Evolutionary conservation across 2,329 filamentous ascomycete species (phyloP).

Genomic region (Phoma sp.): DNA sequence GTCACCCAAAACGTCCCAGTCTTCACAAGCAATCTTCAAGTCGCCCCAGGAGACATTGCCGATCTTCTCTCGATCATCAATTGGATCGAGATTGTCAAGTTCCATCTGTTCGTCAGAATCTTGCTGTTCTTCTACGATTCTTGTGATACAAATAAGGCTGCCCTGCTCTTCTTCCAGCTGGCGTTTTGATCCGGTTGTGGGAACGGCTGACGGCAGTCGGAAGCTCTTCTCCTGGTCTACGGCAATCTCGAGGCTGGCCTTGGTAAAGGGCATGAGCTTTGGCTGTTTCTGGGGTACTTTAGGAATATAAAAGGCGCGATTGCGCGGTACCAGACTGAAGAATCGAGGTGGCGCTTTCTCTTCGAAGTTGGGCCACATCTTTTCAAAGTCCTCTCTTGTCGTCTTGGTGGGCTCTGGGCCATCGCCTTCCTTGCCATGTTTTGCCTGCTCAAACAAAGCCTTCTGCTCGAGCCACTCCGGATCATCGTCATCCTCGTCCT

Average conservation of each 20-base stretch:
- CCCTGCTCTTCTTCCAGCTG: constrained; percentile 62
- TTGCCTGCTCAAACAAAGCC: constrained; percentile 40
- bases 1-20: constrained; percentile 72
- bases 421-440: constrained; percentile 49
- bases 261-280: constrained; percentile 83
- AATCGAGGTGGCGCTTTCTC: constrained; percentile 78
- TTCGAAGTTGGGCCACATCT: constrained; percentile 82
- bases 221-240: constrained; percentile 88
- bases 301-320: constrained; percentile 77
- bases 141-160: constrained; percentile 58
- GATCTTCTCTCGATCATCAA: constrained; percentile 69
- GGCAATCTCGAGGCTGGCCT: constrained; percentile 85
- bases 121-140: constrained; percentile 55
- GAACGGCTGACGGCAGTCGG: constrained; percentile 68
- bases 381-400: constrained; percentile 76
- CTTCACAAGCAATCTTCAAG: constrained; percentile 82
- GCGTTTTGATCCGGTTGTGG: constrained; percentile 55
- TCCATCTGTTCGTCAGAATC: constrained; percentile 52
- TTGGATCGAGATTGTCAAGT: constrained; percentile 58
- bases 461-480: constrained; percentile 45
- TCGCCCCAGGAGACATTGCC: constrained; percentile 81
- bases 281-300: constrained; percentile 82
- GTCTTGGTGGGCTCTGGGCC: constrained; percentile 72
- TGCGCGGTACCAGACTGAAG: constrained; percentile 82
- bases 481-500: constrained; percentile 44